Evolutionary conservation across 441 rosid species (phyloP).

Genomic region (Arabidopsis lyrata): DNA sequence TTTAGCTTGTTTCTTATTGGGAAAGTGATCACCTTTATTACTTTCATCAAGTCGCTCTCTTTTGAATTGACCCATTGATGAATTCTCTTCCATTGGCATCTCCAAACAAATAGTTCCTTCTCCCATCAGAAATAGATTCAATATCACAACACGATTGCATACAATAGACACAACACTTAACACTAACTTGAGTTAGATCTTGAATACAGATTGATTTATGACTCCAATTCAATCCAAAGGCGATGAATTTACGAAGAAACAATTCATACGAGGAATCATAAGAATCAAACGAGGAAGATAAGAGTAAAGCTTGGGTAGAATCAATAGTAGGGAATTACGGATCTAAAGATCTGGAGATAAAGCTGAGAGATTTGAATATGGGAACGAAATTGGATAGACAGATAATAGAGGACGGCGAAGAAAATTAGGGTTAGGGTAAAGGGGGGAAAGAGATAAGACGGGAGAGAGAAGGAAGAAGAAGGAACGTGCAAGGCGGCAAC

Average conservation of each 20-base stretch:
- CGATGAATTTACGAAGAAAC: not conserved
- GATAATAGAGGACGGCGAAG: constrained; percentile 10
- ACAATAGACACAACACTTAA: constrained; percentile 39
- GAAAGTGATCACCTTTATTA: constrained; percentile 42
- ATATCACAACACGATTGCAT: constrained; percentile 25
- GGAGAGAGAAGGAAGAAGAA: constrained; percentile 48
- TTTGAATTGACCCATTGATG: constrained; percentile 52
- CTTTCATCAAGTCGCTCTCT: constrained; percentile 51
- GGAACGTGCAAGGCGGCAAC: constrained; percentile 83
- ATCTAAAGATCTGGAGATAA: constrained; percentile 48
- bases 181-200: constrained; percentile 37
- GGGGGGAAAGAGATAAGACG: constrained; percentile 34
- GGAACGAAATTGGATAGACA: not conserved
- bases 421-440: constrained; percentile 64
- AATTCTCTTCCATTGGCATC: constrained; percentile 39
- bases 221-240: constrained; percentile 22
- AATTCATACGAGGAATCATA: constrained; percentile 16
- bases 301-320: not conserved
- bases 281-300: constrained; percentile 30
- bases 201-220: not conserved
- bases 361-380: not conserved
- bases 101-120: constrained; percentile 57
- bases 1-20: constrained; percentile 64
- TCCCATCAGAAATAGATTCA: constrained; percentile 46
- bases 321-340: constrained; percentile 35